Base-by-base conservation (phyloP, 2,329 filamentous ascomycete species). In the Pyrenochaeta sp. region DNA sequence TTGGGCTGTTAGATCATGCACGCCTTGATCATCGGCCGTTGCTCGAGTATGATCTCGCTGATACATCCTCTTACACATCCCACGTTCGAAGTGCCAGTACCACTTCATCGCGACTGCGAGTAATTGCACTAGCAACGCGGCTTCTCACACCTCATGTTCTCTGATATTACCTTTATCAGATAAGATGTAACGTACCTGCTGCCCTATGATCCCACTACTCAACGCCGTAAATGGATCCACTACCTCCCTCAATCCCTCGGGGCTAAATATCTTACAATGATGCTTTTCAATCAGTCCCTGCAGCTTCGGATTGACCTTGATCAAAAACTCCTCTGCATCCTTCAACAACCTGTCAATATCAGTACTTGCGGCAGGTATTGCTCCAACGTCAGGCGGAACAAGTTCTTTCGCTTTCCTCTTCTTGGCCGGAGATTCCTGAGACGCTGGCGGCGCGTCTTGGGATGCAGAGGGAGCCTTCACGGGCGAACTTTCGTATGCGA, bases 191-290 rank as follows among this genome's bases (percentile, higher is more conserved):
- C 67, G 24, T 72, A 79, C 75, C 80, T 99, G 95, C 79, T 98
- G 95, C 52, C 92, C 93, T 69, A 98, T 96, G 73, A 99, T 97
- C 50, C 93, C 91, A 76, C 90, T 93, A 39, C 87, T 85, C 34
- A 99, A 84, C 56, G 87, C 89, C 67, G 90, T 89, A 72, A 97
- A 99, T 0, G 95, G 95, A 77, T 98, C 92, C 59, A 97, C 87
- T 63, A 87, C 84, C 77, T 97, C 92, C 28, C 89, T 87, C n/a
- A 98, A 80, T 0, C 93, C 92, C 62, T 90, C 89, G 0, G 92
- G 86, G 1, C 89, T 91, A 79, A 98, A 98, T 15, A 95, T 80
- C 53, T 83, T 84, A 77, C 94, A 98, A 59, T 86, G 86, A 72
- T 96, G 85, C 56, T 87, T 86, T 56, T 91, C 88, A 48, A 97